phyloP scores from a whole-genome alignment of 345 rosid species.

The Melaleuca alternifolia region DNA sequence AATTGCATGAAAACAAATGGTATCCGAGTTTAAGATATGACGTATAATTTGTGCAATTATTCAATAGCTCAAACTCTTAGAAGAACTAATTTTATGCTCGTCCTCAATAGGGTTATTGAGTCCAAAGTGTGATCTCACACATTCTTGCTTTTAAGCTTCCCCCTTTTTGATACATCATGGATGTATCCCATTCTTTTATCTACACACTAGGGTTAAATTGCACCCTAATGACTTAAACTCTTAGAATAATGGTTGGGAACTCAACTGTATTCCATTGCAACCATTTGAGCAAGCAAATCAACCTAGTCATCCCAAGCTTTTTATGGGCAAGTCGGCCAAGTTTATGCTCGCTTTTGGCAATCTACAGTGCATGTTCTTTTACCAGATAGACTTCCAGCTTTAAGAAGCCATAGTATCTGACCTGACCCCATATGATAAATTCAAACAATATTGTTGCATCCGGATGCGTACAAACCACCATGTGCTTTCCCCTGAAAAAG shows the following conservation, averaged over 20 bases:
- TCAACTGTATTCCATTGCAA: neutral
- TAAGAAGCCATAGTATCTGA: neutral
- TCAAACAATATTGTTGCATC: neutral
- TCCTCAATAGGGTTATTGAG: neutral
- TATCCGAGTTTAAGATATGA: neutral
- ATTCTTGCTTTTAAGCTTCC: neutral
- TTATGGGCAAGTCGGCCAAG: neutral
- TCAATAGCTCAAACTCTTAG: neutral
- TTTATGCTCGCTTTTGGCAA: neutral
- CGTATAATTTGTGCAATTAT: neutral
- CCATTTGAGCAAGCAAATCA: neutral
- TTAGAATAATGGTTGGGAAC: neutral
- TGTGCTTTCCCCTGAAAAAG: constrained; percentile 5
- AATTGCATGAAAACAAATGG: neutral
- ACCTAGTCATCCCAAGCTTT: neutral
- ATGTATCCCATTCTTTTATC: neutral
- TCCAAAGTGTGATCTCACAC: neutral
- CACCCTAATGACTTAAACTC: neutral
- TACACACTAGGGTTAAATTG: neutral
- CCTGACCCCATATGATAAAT: neutral
- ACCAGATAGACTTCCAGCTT: neutral
- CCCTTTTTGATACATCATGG: neutral
- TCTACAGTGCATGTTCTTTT: neutral
- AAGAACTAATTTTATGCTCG: neutral
- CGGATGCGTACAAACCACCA: neutral